Conservation (phyloP, 2,329 filamentous ascomycete species). For the Cladosporium colombiae region DNA sequence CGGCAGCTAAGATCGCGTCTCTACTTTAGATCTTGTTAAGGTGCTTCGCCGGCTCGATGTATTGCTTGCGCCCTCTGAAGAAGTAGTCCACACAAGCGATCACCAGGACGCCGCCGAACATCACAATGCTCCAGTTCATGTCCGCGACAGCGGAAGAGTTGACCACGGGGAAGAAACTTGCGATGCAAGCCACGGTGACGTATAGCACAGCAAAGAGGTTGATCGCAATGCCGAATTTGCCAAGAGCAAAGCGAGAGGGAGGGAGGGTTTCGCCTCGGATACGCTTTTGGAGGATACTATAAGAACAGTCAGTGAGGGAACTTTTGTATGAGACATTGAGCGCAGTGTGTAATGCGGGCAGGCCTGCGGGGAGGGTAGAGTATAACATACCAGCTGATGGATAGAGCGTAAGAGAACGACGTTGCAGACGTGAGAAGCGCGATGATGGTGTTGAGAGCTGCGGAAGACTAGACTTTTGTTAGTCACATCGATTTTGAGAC, state of each 20-base stretch:
- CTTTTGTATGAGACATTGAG: neutral
- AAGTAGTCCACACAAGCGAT: conserved; percentile 30
- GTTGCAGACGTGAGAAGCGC: conserved; percentile 41
- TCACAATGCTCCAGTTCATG: conserved; percentile 35
- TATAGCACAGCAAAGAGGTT: conserved; percentile 30
- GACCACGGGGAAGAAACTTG: conserved; percentile 33
- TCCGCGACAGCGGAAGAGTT: conserved; percentile 28
- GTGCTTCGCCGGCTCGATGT: conserved; percentile 15
- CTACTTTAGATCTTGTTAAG: conserved; percentile 4
- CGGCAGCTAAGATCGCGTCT: neutral
- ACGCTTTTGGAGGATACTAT: conserved; percentile 23
- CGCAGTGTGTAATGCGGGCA: neutral
- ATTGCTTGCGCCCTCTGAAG: conserved; percentile 11
- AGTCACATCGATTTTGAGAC: neutral
- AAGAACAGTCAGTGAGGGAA: neutral
- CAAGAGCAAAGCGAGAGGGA: conserved; percentile 28
- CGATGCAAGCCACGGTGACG: conserved; percentile 32
- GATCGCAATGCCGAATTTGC: conserved; percentile 27
- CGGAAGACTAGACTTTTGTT: conserved; percentile 31
- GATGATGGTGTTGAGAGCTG: conserved; percentile 38
- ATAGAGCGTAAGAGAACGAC: conserved; percentile 45
- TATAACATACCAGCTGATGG: conserved; percentile 35
- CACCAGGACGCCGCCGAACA: conserved; percentile 34
- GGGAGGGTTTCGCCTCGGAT: conserved; percentile 28
- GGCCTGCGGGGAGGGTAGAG: no score